phyloP scores from a whole-genome alignment of 225 moss, liverwort and hornwort genomes.

The Anthoceros angustus region DNA sequence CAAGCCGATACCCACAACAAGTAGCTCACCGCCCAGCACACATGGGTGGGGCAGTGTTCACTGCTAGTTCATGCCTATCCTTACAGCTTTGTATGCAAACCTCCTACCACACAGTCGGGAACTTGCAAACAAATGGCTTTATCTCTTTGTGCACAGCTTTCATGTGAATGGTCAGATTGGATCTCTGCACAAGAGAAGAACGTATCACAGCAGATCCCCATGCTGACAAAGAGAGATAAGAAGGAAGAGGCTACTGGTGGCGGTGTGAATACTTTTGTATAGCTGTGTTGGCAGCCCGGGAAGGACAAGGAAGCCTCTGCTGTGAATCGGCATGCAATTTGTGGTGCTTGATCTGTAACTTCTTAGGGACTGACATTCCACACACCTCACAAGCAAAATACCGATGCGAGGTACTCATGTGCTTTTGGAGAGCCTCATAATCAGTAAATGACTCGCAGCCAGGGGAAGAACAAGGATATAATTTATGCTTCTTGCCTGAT shows the following conservation, averaged over 20 bases:
- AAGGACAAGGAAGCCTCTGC: constrained; percentile 14
- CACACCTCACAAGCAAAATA: constrained; percentile 19
- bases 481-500: neutral
- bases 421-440: constrained; percentile 8
- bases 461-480: neutral
- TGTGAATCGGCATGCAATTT: constrained; percentile 13
- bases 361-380: constrained; percentile 21
- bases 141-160: constrained; percentile 31
- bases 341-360: constrained; percentile 9
- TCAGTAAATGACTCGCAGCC: constrained; percentile 17
- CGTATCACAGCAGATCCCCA: neutral
- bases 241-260: neutral
- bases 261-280: constrained; percentile 12
- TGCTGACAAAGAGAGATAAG: neutral
- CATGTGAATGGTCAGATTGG: constrained; percentile 39
- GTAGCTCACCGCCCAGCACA: neutral
- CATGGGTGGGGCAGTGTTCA: constrained; percentile 11
- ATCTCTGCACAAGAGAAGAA: constrained; percentile 19
- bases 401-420: constrained; percentile 14
- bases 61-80: constrained; percentile 42
- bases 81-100: constrained; percentile 43
- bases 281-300: constrained; percentile 27
- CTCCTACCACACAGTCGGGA: constrained; percentile 38
- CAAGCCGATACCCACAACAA: neutral
- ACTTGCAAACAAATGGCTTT: constrained; percentile 44